A percentile compares a stretch with the other conserved stretches of the same genome.
These are phyloP conservation scores for Diaporthe citriasiana DNA, from an alignment of 2,329 filamentous ascomycete species.

Conservation along the genomic window DNA sequence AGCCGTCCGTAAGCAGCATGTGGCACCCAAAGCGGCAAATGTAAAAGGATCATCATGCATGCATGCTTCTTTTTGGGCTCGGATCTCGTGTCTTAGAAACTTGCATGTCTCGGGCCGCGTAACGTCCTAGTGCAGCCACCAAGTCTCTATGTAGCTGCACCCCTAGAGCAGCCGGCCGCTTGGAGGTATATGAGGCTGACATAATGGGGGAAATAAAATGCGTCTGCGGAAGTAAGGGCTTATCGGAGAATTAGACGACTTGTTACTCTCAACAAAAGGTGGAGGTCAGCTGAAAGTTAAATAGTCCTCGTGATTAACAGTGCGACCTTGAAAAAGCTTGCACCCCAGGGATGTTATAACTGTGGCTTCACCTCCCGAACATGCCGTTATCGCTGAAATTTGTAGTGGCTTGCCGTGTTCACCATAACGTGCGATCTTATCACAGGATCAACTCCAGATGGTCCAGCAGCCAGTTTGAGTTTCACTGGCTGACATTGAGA, in stretches of 20 bases:
- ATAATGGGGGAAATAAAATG: conserved; percentile 12
- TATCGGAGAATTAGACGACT: neutral
- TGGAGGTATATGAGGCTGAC: neutral
- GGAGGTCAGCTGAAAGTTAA: neutral
- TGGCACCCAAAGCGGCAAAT: neutral
- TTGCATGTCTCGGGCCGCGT: conserved; percentile 18
- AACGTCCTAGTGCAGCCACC: conserved; percentile 11
- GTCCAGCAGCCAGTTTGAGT: neutral
- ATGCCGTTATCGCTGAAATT: neutral
- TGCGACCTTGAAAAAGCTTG: neutral
- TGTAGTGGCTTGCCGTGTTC: neutral
- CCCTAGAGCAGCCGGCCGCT: neutral
- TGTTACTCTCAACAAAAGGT: neutral
- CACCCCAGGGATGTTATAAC: neutral
- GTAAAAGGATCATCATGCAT: conserved; percentile 16
- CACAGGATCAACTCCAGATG: too few relatives aligned
- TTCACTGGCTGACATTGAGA: neutral
- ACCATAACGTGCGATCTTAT: conserved; percentile 18
- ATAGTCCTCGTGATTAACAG: neutral
- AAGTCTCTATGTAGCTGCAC: neutral
- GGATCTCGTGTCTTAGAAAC: neutral
- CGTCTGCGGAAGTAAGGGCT: neutral
- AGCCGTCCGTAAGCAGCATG: neutral
- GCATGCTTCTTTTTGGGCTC: neutral
- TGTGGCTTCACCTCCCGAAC: neutral